Conservation (phyloP, 129 eudicot species). For the Flaveria linearis region DNA sequence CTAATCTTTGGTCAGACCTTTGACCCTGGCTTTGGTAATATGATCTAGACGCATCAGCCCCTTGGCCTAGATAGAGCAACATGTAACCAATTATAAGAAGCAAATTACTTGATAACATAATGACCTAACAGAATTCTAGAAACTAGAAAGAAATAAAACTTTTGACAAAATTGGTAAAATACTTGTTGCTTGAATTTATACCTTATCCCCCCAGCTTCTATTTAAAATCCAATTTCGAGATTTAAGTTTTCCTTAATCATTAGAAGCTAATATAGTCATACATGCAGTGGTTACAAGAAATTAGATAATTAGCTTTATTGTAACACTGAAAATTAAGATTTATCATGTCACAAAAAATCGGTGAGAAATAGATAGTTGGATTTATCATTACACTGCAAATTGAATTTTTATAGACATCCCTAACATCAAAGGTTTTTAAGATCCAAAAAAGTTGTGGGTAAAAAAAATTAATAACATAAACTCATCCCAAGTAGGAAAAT, state of each 20-base stretch:
- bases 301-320: background rate
- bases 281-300: slow-evolving; percentile 9
- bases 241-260: slow-evolving; percentile 3
- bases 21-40: slow-evolving; percentile 67
- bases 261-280: background rate
- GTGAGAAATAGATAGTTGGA: too few species aligned
- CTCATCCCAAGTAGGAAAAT: background rate
- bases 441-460: background rate
- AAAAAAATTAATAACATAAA: background rate
- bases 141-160: background rate
- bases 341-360: too few species aligned
- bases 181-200: too few species aligned
- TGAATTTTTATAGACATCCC: background rate
- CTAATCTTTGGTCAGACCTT: slow-evolving; percentile 60
- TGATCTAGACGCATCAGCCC: slow-evolving; percentile 59
- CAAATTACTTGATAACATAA: background rate
- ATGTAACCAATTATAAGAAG: slow-evolving; percentile 2
- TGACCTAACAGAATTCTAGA: slow-evolving; percentile 19
- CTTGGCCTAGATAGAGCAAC: slow-evolving; percentile 58
- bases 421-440: slow-evolving; percentile 3
- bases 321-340: background rate
- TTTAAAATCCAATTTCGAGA: slow-evolving; percentile 1
- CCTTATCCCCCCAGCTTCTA: background rate
- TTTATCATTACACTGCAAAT: too few species aligned
- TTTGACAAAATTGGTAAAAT: background rate